Percentiles rank a stretch among this genome's conserved stretches.
Evolutionary conservation across 2,329 filamentous ascomycete species (phyloP).

Genomic region (Fusarium denticulatum): DNA sequence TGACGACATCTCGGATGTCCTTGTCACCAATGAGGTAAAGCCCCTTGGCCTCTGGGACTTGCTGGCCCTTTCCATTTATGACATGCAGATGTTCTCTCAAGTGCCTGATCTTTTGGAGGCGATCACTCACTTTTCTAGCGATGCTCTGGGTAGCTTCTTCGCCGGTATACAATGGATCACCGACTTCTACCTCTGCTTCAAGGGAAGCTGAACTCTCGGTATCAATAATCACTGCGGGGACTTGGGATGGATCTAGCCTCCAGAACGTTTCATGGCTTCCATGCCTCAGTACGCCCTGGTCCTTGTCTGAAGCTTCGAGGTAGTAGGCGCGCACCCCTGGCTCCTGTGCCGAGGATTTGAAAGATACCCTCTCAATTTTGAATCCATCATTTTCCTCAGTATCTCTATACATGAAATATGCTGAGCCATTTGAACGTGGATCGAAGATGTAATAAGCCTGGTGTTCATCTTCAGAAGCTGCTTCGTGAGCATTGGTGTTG

Average conservation of each 20-base stretch:
- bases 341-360: constrained; percentile 12
- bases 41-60: constrained; percentile 13
- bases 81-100: constrained; percentile 26
- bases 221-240: background rate
- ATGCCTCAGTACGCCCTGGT: background rate
- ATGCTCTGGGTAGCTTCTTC: constrained; percentile 19
- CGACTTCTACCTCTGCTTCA: background rate
- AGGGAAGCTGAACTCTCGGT: background rate
- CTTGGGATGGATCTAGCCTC: background rate
- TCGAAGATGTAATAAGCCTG: constrained; percentile 35
- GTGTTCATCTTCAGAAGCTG: background rate
- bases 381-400: constrained; percentile 9
- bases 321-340: constrained; percentile 11
- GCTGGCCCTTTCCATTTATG: constrained; percentile 20
- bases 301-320: constrained; percentile 23
- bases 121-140: constrained; percentile 33
- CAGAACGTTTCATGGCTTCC: constrained; percentile 13
- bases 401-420: constrained; percentile 28
- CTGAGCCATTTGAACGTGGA: constrained; percentile 17
- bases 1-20: constrained; percentile 40
- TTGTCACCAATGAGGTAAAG: constrained; percentile 38
- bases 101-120: constrained; percentile 28
- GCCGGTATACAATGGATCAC: constrained; percentile 11
- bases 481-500: background rate
- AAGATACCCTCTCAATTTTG: constrained; percentile 16